Conservation (phyloP, 2,329 filamentous ascomycete genomes). For the Dactylellina cionopaga region DNA sequence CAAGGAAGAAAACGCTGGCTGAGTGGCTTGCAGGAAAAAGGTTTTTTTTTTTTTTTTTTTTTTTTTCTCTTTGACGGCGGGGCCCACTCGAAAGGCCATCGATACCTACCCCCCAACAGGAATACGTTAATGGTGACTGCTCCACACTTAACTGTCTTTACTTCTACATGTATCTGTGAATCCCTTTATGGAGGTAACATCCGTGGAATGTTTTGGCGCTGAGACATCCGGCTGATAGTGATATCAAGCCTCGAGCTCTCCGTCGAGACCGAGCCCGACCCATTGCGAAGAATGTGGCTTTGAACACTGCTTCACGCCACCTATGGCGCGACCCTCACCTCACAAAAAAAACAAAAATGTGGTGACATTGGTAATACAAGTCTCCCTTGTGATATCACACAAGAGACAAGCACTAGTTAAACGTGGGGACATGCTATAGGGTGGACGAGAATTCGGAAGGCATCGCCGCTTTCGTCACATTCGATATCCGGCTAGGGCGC, state of each 20-base stretch:
- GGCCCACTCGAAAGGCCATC: conserved; percentile 45
- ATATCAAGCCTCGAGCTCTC: no score
- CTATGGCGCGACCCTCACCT: conserved; percentile 40
- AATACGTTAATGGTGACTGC: conserved; percentile 16
- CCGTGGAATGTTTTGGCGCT: conserved; percentile 47
- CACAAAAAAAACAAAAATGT: conserved; percentile 23
- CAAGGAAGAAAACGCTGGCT: conserved; percentile 48
- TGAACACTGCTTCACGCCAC: conserved; percentile 43
- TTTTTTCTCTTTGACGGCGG: conserved; percentile 46
- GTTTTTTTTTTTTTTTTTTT: no score
- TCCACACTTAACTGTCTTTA: conserved; percentile 4
- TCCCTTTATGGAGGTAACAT: conserved; percentile 38
- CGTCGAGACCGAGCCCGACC: not conserved
- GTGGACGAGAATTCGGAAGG: conserved; percentile 27
- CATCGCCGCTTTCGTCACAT: conserved; percentile 30
- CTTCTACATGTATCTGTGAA: conserved; percentile 6
- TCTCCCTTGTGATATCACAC: conserved; percentile 15
- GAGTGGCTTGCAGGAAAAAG: conserved; percentile 53
- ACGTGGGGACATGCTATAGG: conserved; percentile 25
- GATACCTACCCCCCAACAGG: conserved; percentile 35
- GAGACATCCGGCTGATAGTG: conserved; percentile 45
- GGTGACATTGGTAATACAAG: conserved; percentile 14
- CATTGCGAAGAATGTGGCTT: conserved; percentile 45
- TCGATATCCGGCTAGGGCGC: conserved; percentile 32
- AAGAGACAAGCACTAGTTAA: conserved; percentile 22